Evolutionary conservation across 106 monocot species (phyloP).

Genomic region (Vanilla planifolia): DNA sequence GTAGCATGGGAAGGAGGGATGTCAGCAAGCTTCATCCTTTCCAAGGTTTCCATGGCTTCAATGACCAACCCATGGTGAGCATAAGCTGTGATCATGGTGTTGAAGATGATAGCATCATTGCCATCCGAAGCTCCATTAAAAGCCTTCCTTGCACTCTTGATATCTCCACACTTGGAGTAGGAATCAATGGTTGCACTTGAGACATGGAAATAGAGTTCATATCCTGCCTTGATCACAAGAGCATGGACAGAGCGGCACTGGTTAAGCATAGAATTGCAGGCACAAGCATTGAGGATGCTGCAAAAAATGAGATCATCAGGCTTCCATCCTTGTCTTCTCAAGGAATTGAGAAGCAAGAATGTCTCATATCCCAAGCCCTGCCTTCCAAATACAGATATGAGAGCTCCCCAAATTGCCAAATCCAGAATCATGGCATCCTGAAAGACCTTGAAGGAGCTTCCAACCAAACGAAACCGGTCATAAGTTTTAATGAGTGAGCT

Average conservation of each 20-base stretch:
- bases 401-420: constrained; percentile 27
- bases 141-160: constrained; percentile 8
- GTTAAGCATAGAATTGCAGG: constrained; percentile 8
- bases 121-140: constrained; percentile 7
- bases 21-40: constrained; percentile 9
- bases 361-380: constrained; percentile 16
- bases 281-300: constrained; percentile 21
- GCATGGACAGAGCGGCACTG: constrained; percentile 25
- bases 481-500: constrained; percentile 18
- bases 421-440: constrained; percentile 9
- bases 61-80: constrained; percentile 27
- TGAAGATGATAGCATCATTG: constrained; percentile 25
- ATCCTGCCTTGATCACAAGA: constrained; percentile 18
- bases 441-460: constrained; percentile 16
- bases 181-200: constrained; percentile 26
- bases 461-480: constrained; percentile 7
- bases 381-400: constrained; percentile 25
- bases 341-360: constrained; percentile 18
- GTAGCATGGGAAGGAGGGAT: constrained; percentile 21
- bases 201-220: constrained; percentile 9
- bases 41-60: constrained; percentile 18
- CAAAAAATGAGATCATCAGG: constrained; percentile 29
- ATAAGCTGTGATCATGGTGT: constrained; percentile 37
- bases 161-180: constrained; percentile 33
- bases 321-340: constrained; percentile 9